Evolutionary conservation across 2,329 filamentous ascomycete genomes (phyloP), one percentile per base, ranked within the genome.

Genomic region (Neopestalotiopsis rosae): DNA sequence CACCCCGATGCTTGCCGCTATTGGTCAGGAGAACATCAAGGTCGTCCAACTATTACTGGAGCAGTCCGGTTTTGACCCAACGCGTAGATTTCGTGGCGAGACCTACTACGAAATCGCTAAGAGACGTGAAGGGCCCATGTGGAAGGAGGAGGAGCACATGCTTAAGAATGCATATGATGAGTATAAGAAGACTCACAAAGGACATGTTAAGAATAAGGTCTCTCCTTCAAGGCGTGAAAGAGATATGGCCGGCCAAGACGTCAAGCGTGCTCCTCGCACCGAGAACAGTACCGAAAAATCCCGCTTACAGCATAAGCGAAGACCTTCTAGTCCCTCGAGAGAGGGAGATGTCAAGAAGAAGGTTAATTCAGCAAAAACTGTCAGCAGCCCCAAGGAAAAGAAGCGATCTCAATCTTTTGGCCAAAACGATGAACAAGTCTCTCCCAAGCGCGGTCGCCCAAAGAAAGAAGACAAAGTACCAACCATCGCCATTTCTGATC

Each of bases 1-100:
- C 65, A 98, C 95, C 1, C 96, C 96, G 1, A 97, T 99, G 85
- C 88, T 98, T 49, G 94, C 95, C 69, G 95, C 96, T 1, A 98
- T 99, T 72, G 95, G 96, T 17, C 92, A 95, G 73, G 89, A 91
- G 71, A 96, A 97, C 74, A 87, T 96, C 64, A 92, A 94, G 73
- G 94, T 98, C 68, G 90, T 99, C 59, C 89, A 92, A 68, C 83
- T 97, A 12, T 86, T 98, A 7, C 84, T 97, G 6, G 90, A 91
- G 69, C 93, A 96, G 75, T 88, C 88, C 62, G 83, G 83, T 17
- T 98, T 98, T 77, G 91, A 99, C 74, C 95, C 96, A 0, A 94
- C 93, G 0, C 90, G 92, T 68, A 87, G 91, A 32, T 91, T 90
- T 73, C 90, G 91, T 73, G 93, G 93, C 28, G 89, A 93, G 74